Percentiles rank a stretch among this genome's conserved stretches.
Evolutionary conservation across 2,329 filamentous ascomycete species (phyloP).

Genomic region (Microdochium trichocladiopsis): DNA sequence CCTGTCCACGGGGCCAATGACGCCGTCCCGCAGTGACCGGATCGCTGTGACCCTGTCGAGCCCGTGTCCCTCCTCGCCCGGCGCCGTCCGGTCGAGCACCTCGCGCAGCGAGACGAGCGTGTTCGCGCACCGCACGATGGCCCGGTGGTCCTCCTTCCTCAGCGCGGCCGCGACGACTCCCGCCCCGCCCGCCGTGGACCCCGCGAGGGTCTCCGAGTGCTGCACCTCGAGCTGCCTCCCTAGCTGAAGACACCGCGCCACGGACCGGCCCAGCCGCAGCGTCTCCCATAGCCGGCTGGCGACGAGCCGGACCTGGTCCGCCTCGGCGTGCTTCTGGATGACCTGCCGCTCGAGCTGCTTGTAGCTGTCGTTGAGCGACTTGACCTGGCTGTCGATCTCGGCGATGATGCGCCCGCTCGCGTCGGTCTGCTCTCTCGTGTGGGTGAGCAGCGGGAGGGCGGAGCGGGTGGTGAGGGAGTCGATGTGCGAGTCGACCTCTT

Average conservation of each 20-base stretch:
- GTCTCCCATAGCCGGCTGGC: slow-evolving; percentile 76
- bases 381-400: slow-evolving; percentile 74
- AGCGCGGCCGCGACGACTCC: slow-evolving; percentile 12
- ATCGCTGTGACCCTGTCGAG: slow-evolving; percentile 70
- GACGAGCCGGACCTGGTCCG: slow-evolving; percentile 73
- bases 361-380: slow-evolving; percentile 77
- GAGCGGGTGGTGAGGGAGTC: slow-evolving; percentile 80
- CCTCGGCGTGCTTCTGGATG: slow-evolving; percentile 74
- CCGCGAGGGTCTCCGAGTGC: slow-evolving; percentile 57
- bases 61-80: slow-evolving; percentile 69
- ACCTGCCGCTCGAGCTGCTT: slow-evolving; percentile 81
- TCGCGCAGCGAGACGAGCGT: slow-evolving; percentile 72
- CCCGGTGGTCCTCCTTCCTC: slow-evolving; percentile 65
- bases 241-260: slow-evolving; percentile 72
- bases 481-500: slow-evolving; percentile 95
- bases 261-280: slow-evolving; percentile 66
- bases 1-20: slow-evolving; percentile 67
- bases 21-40: slow-evolving; percentile 59
- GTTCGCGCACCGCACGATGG: slow-evolving; percentile 75
- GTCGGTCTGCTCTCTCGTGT: slow-evolving; percentile 68
- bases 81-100: slow-evolving; percentile 58
- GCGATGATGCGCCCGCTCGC: slow-evolving; percentile 66
- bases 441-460: slow-evolving; percentile 70
- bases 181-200: slow-evolving; percentile 15
- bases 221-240: slow-evolving; percentile 85